These are phyloP conservation scores for Camelina sativa DNA, from an alignment of 345 rosid genomes.

Conservation along the genomic window DNA sequence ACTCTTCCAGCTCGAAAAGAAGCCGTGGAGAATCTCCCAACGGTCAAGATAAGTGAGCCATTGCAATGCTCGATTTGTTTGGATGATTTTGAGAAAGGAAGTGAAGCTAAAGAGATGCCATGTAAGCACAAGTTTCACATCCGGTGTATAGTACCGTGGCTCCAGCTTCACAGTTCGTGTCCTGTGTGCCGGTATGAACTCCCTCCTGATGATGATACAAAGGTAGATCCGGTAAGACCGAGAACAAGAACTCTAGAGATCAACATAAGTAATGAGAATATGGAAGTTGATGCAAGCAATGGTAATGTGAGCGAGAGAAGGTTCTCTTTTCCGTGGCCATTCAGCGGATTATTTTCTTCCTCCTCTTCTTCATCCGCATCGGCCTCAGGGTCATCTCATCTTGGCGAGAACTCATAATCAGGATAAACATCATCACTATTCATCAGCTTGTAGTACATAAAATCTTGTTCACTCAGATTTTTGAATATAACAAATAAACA, in stretches of 20 bases:
- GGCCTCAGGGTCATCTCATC: slow-evolving; percentile 46
- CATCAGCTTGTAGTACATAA: slow-evolving; percentile 32
- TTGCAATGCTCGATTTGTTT: slow-evolving; percentile 49
- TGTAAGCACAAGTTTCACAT: slow-evolving; percentile 68
- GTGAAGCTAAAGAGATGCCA: slow-evolving; percentile 65
- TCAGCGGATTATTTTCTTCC: slow-evolving; percentile 71
- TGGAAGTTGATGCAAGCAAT: slow-evolving; percentile 50
- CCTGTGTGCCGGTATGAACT: slow-evolving; percentile 61
- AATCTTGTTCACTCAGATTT: slow-evolving; percentile 28
- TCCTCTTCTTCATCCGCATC: slow-evolving; percentile 47
- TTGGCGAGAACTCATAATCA: slow-evolving; percentile 47
- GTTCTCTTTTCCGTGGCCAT: slow-evolving; percentile 78
- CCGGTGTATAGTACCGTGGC: slow-evolving; percentile 63
- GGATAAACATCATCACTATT: background rate
- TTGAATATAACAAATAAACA: slow-evolving; percentile 22
- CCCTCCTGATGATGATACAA: slow-evolving; percentile 52
- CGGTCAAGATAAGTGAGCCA: slow-evolving; percentile 55
- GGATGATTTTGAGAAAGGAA: slow-evolving; percentile 57
- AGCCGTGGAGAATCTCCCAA: slow-evolving; percentile 71
- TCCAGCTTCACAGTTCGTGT: slow-evolving; percentile 64
- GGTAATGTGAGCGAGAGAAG: slow-evolving; percentile 54
- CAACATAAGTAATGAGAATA: slow-evolving; percentile 37
- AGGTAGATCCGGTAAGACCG: slow-evolving; percentile 47
- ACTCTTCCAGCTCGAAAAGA: slow-evolving; percentile 84
- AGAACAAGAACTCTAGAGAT: slow-evolving; percentile 32